Base-by-base conservation (phyloP, 257 asterid species). In the Gentiana macrophylla region DNA sequence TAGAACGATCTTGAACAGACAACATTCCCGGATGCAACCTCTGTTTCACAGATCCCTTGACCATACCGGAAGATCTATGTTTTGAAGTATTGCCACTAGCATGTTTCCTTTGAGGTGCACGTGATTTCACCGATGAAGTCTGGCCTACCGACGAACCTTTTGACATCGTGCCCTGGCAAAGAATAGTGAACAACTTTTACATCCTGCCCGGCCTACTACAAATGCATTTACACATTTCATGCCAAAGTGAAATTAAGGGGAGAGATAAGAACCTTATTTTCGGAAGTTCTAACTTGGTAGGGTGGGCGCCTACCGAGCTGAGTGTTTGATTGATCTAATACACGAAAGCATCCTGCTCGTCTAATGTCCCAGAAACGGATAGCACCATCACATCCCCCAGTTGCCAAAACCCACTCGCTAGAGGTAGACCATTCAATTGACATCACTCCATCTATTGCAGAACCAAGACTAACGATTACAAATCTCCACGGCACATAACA, bases 321-420 rank as follows among this genome's bases (percentile, higher is more conserved):
- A 62, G 95, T 60, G 56, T 77, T 83, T 32, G 95, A 81, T 73
- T 92, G 97, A 73, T 92, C 94, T 68, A 92, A 72, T 24, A 88
- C 97, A 57, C 80, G 80, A 62, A 92, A 92, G 72, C 97, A 92
- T 65, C 99, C 99, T 55, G 99, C 97, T 57, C 80, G 80, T 69
- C 99, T 81, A 67, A 92, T 92, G 84, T 92, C 98, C 98, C 98
- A 92, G 67, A 92, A 92, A 37, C 97, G 95, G 72, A 92, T 83
- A 37, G 97, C 98, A 61, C 98, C 98, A 63, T 92, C 98, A 68
- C 97, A 88, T 71, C 98, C 97, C 74, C 98, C 98, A 50, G 97
- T 87, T 67, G 83, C 65, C 78, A 92, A 73, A 70, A 85, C 84
- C 94, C 94, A 92, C 82, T 92, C 98, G 52, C 88, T 83, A 54